Percentiles rank a stretch among this genome's conserved stretches.
Conservation (phyloP, 257 asterid genomes). For the Henckelia pumila region DNA sequence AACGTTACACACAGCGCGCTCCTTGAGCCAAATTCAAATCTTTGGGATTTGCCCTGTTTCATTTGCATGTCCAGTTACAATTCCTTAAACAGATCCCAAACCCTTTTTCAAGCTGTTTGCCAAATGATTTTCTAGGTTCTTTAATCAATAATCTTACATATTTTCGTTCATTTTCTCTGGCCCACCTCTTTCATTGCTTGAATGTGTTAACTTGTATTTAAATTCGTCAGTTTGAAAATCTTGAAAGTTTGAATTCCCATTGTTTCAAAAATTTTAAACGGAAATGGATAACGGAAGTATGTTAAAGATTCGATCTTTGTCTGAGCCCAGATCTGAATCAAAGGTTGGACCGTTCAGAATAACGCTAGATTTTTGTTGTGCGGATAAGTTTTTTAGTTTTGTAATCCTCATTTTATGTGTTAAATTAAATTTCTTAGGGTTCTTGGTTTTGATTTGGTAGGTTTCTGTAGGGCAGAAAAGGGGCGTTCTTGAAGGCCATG, state of each 20-base stretch:
- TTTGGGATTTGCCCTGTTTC: constrained; percentile 11
- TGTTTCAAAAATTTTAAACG: constrained; percentile 3
- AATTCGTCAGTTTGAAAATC: constrained; percentile 22
- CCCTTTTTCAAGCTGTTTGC: not conserved
- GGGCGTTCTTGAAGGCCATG: constrained; percentile 31
- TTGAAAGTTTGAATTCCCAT: constrained; percentile 1
- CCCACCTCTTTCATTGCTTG: constrained; percentile 2
- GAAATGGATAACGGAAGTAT: constrained; percentile 33
- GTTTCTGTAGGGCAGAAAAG: constrained; percentile 38
- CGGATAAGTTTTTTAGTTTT: not conserved
- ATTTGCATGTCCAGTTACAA: not conserved
- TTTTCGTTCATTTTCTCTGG: not conserved
- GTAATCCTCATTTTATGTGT: not conserved
- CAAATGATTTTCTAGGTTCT: not conserved
- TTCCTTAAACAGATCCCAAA: not conserved
- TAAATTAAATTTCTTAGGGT: not conserved
- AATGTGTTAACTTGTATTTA: constrained; percentile 14
- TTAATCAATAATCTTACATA: constrained; percentile 9
- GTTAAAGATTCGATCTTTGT: constrained; percentile 17
- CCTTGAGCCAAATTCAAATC: constrained; percentile 24
- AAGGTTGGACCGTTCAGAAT: constrained; percentile 30
- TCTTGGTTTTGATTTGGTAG: constrained; percentile 27
- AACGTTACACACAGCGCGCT: not conserved
- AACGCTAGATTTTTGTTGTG: not conserved
- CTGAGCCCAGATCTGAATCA: constrained; percentile 39